Percentiles rank a stretch among this genome's conserved stretches.
phyloP scores from a whole-genome alignment of 441 rosid genomes.

The Mallotus repandus region DNA sequence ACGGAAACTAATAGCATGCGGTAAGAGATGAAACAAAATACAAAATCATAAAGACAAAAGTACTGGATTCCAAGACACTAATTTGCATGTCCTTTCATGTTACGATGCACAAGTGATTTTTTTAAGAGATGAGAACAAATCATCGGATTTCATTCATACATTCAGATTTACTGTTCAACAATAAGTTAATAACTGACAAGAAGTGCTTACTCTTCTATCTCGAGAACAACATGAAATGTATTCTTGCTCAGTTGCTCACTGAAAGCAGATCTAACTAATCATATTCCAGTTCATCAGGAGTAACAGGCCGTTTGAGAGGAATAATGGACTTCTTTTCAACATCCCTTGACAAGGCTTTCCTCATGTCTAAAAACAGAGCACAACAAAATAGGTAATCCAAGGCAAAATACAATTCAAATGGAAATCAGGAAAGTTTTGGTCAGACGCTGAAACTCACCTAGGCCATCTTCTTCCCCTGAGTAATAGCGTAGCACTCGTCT shows the following conservation, averaged over 20 bases:
- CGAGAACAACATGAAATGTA: not conserved
- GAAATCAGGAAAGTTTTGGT: not conserved
- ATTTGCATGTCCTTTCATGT: not conserved
- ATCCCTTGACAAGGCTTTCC: conserved; percentile 91
- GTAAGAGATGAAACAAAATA: too few relatives aligned
- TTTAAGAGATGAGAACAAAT: not conserved
- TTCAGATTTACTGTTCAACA: not conserved
- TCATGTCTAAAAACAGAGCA: conserved; percentile 63
- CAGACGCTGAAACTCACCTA: conserved; percentile 47
- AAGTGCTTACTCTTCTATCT: not conserved
- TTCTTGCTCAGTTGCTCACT: not conserved
- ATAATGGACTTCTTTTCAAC: conserved; percentile 76
- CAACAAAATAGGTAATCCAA: conserved; percentile 7
- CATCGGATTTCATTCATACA: not conserved
- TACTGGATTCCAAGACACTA: not conserved
- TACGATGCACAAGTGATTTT: not conserved
- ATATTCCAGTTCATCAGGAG: conserved; percentile 90
- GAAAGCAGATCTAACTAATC: conserved; percentile 35
- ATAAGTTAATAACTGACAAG: not conserved
- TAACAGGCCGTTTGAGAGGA: conserved; percentile 86
- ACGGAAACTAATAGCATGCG: too few relatives aligned
- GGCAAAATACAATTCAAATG: not conserved
- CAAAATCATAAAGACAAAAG: not conserved
- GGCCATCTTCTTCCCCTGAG: conserved; percentile 91
- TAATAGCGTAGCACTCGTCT: conserved; percentile 92